Percentiles rank a stretch among this genome's conserved stretches.
These are phyloP conservation scores for Naganishia kalamii DNA, from an alignment of 768 basidiomycete genomes.

Conservation along the genomic window DNA sequence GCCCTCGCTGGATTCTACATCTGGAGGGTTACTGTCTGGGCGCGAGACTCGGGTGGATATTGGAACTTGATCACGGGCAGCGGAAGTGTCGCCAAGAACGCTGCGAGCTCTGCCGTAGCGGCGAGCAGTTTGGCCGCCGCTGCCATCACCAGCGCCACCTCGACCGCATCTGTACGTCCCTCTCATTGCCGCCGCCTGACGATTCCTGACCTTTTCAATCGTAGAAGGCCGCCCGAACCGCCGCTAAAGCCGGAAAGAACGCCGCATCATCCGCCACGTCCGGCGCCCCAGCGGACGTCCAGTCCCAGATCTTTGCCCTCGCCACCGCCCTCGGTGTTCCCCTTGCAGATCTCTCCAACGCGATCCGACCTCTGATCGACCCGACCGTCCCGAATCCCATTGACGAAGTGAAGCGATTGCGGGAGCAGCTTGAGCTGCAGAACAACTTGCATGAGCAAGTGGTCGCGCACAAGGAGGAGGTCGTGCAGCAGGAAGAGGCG, in stretches of 20 bases:
- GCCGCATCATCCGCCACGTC: not conserved
- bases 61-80: conserved; percentile 44
- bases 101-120: conserved; percentile 22
- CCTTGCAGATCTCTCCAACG: conserved; percentile 40
- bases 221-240: conserved; percentile 15
- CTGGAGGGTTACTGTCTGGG: conserved; percentile 43
- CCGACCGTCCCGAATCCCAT: conserved; percentile 43
- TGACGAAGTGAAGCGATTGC: conserved; percentile 33
- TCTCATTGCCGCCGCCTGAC: not conserved
- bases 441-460: conserved; percentile 22
- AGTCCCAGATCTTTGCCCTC: conserved; percentile 40
- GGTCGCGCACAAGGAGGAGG: conserved; percentile 36
- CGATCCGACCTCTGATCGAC: conserved; percentile 44
- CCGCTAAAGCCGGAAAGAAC: not conserved
- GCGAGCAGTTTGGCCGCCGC: conserved; percentile 16
- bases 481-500: conserved; percentile 63
- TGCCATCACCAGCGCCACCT: conserved; percentile 11
- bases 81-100: conserved; percentile 20
- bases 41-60: conserved; percentile 41
- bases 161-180: conserved; percentile 7
- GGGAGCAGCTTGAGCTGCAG: conserved; percentile 34
- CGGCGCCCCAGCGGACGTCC: conserved; percentile 29
- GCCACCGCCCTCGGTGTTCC: conserved; percentile 39
- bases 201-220: not conserved
- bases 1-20: conserved; percentile 39